phyloP scores from a whole-genome alignment of 2,329 filamentous ascomycete species.

The Fusarium multiceps region DNA sequence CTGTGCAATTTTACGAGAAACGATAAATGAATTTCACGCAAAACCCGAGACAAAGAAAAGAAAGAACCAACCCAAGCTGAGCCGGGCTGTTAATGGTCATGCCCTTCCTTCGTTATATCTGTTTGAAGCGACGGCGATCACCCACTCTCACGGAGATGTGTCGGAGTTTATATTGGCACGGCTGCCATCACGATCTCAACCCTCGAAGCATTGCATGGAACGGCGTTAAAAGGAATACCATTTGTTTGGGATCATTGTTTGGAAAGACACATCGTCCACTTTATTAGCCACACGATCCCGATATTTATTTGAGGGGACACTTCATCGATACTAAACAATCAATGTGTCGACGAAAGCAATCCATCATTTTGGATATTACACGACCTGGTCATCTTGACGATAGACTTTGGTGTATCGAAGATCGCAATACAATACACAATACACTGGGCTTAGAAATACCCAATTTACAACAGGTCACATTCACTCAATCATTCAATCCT shows the following conservation, averaged over 20 bases:
- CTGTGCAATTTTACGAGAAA: conserved; percentile 60
- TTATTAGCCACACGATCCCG: background rate
- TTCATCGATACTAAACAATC: conserved; percentile 6
- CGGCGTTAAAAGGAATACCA: conserved; percentile 42
- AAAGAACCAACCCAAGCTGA: conserved; percentile 1
- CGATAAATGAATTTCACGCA: conserved; percentile 38
- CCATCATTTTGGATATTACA: background rate
- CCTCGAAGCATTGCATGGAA: conserved; percentile 33
- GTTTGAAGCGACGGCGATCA: conserved; percentile 25
- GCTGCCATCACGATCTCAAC: conserved; percentile 25
- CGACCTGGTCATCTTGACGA: conserved; percentile 14
- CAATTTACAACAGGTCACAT: conserved; percentile 13
- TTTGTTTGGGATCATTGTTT: conserved; percentile 19
- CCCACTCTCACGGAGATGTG: conserved; percentile 8
- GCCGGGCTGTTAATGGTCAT: background rate
- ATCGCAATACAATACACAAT: conserved; percentile 9
- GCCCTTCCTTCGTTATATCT: conserved; percentile 6
- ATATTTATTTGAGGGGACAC: background rate
- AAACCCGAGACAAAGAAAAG: background rate
- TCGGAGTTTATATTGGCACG: conserved; percentile 32
- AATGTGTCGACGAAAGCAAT: background rate
- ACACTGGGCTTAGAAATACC: conserved; percentile 11
- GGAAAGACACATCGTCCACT: conserved; percentile 6
- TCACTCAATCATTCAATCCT: conserved; percentile 6
- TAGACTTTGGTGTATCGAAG: conserved; percentile 5